Conservation (phyloP, 441 rosid species). For the Populus tomentosa region DNA sequence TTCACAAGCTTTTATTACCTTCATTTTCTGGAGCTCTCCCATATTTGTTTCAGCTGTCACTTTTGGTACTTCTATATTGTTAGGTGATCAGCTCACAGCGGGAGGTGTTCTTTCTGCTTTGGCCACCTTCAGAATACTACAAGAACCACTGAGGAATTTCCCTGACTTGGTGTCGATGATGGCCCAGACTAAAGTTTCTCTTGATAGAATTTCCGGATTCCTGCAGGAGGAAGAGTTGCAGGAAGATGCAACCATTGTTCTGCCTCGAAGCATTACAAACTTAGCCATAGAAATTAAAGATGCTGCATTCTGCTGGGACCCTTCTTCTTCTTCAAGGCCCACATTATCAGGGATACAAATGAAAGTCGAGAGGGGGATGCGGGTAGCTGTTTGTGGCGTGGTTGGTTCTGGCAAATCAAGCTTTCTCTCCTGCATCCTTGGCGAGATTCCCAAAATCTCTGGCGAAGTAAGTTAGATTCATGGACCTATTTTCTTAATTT, state of each 20-base stretch:
- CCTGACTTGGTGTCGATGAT: slow-evolving; percentile 99
- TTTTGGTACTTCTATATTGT: slow-evolving; percentile 82
- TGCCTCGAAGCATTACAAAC: slow-evolving; percentile 66
- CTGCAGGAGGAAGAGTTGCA: slow-evolving; percentile 93
- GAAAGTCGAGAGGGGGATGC: slow-evolving; percentile 92
- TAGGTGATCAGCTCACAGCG: slow-evolving; percentile 90
- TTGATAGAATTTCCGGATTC: slow-evolving; percentile 96
- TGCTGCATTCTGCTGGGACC: slow-evolving; percentile 86
- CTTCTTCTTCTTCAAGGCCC: slow-evolving; percentile 49
- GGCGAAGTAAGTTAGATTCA: slow-evolving; percentile 77
- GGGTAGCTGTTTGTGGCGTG: slow-evolving; percentile 97
- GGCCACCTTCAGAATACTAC: slow-evolving; percentile 98
- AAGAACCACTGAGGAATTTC: slow-evolving; percentile 98
- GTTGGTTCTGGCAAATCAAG: slow-evolving; percentile 99
- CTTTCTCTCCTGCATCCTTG: slow-evolving; percentile 96
- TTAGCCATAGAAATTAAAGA: slow-evolving; percentile 71
- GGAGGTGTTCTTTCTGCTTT: slow-evolving; percentile 98
- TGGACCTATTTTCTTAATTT: slow-evolving; percentile 2
- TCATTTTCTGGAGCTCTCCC: slow-evolving; percentile 99
- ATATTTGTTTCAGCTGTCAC: slow-evolving; percentile 97
- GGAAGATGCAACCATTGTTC: slow-evolving; percentile 79
- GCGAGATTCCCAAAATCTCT: slow-evolving; percentile 90
- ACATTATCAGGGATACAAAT: slow-evolving; percentile 74
- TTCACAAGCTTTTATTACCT: slow-evolving; percentile 95
- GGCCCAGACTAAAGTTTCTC: slow-evolving; percentile 99